A percentile compares a stretch with the other conserved stretches of the same genome.
Conservation (phyloP, 192 early-diverging fungal species). For the Pilobolus umbonatus region DNA sequence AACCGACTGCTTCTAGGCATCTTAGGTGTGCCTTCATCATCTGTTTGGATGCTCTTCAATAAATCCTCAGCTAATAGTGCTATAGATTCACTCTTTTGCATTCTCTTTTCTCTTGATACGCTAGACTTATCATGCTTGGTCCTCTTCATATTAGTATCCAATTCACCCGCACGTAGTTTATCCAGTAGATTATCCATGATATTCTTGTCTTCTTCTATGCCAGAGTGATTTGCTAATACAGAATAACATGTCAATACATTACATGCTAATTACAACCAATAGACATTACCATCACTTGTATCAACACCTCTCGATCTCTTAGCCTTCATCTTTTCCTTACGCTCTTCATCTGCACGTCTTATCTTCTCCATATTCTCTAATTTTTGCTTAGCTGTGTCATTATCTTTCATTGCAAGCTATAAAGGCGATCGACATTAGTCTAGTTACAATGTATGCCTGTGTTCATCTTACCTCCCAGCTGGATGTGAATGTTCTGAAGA, state of each 20-base stretch:
- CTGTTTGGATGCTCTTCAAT: constrained; percentile 40
- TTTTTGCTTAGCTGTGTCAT: constrained; percentile 34
- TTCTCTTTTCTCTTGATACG: constrained; percentile 12
- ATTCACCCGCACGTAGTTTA: constrained; percentile 62
- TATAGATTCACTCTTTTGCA: constrained; percentile 29
- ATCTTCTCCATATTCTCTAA: constrained; percentile 41
- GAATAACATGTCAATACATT: constrained; percentile 2
- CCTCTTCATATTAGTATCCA: constrained; percentile 43
- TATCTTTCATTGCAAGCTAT: constrained; percentile 53
- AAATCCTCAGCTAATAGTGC: constrained; percentile 39
- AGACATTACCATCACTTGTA: constrained; percentile 34
- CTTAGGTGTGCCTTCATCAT: constrained; percentile 22
- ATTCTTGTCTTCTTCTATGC: constrained; percentile 59
- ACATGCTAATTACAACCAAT: not conserved
- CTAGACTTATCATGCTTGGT: constrained; percentile 7
- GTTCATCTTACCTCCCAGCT: constrained; percentile 60
- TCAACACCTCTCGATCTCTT: constrained; percentile 31
- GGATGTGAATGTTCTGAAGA: constrained; percentile 77
- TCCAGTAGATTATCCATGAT: constrained; percentile 77
- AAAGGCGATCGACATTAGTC: not conserved
- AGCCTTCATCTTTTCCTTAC: constrained; percentile 25
- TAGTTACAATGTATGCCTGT: too few species aligned
- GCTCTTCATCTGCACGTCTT: constrained; percentile 26
- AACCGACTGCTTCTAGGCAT: constrained; percentile 5
- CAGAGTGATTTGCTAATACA: constrained; percentile 18